phyloP scores from a whole-genome alignment of 371 early-diverging fungal species.

The Haplosporangium sp. region DNA sequence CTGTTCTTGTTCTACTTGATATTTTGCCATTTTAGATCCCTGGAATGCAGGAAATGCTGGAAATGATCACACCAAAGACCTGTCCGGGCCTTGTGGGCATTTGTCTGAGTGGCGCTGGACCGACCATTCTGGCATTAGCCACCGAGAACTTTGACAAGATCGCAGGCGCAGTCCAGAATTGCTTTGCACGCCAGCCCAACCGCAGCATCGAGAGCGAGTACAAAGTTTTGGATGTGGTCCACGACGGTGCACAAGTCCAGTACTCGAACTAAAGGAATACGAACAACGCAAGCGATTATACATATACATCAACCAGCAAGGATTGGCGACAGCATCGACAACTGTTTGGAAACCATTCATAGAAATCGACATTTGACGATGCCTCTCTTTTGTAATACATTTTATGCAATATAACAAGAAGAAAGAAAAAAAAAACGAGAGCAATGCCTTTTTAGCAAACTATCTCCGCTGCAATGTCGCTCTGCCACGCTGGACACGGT shows the following conservation, averaged over 20 bases:
- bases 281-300: conserved; percentile 2
- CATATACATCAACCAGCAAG: background rate
- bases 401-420: background rate
- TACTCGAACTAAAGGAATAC: conserved; percentile 32
- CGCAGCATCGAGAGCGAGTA: conserved; percentile 75
- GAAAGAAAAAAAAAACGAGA: conserved; percentile 6
- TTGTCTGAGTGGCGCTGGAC: conserved; percentile 96
- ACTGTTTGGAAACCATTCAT: too few relatives aligned
- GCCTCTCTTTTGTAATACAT: background rate
- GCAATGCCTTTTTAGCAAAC: background rate
- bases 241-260: conserved; percentile 68
- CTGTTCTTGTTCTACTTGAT: background rate
- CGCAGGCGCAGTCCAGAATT: conserved; percentile 69
- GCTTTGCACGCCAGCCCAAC: conserved; percentile 69
- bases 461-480: conserved; percentile 21
- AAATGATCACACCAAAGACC: conserved; percentile 75
- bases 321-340: too few relatives aligned
- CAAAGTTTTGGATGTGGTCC: conserved; percentile 80
- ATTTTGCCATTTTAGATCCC: conserved; percentile 69
- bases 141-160: conserved; percentile 81
- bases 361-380: background rate
- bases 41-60: conserved; percentile 88
- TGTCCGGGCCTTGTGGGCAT: conserved; percentile 91
- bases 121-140: conserved; percentile 91
- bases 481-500: conserved; percentile 48